Conservation (phyloP, 495 filamentous ascomycete genomes). For the Xylaria venustula region DNA sequence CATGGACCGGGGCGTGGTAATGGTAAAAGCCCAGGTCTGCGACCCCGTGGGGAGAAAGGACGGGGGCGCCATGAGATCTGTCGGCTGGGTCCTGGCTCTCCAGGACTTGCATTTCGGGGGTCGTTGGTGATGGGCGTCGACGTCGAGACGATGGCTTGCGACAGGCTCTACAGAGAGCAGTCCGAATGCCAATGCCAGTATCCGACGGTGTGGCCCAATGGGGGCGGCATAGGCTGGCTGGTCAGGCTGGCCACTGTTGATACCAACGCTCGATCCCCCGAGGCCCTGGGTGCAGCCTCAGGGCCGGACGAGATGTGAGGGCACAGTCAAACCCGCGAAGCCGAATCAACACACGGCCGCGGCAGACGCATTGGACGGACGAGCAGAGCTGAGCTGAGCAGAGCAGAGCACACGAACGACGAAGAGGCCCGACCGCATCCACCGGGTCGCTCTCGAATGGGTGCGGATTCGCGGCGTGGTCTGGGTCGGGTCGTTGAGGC, state of each 20-base stretch:
- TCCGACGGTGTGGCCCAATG: neutral
- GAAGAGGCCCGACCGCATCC: too few relatives aligned
- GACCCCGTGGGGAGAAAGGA: neutral
- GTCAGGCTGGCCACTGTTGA: neutral
- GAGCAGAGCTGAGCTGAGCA: neutral
- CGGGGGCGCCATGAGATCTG: neutral
- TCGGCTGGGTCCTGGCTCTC: neutral
- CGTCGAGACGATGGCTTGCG: neutral
- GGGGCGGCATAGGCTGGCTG: neutral
- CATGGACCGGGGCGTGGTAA: neutral
- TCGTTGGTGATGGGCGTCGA: neutral
- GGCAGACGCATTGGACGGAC: too few relatives aligned
- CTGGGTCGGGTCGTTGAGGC: too few relatives aligned
- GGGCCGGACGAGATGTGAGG: neutral
- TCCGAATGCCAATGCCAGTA: neutral
- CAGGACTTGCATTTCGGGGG: neutral
- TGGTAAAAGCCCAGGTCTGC: neutral
- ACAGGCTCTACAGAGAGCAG: too few relatives aligned
- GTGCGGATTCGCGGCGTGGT: too few relatives aligned
- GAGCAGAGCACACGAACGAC: neutral
- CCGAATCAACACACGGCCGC: too few relatives aligned
- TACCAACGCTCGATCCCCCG: neutral
- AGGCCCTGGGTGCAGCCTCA: neutral
- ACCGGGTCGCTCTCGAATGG: too few relatives aligned
- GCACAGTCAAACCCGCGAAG: neutral